A percentile compares a stretch with the other conserved stretches of the same genome.
Conservation (phyloP, 208 protist genomes). For the Crithidia acanthocephali region DNA sequence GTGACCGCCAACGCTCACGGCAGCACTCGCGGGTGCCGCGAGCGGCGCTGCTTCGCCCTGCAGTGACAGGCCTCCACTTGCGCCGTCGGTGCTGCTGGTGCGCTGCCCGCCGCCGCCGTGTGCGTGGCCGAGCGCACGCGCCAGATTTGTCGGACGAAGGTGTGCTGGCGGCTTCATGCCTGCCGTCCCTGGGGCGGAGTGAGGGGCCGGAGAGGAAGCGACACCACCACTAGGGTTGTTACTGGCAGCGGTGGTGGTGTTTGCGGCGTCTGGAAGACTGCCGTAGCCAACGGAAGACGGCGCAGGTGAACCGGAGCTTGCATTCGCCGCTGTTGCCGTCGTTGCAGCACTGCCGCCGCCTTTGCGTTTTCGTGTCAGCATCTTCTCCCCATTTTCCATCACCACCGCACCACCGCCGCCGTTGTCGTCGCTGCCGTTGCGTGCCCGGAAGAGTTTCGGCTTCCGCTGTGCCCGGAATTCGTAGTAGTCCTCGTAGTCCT, state of each 20-base stretch:
- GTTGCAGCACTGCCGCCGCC: neutral
- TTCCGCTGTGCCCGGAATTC: conserved; percentile 84
- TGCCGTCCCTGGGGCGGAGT: neutral
- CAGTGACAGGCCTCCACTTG: neutral
- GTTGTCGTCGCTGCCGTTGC: conserved; percentile 35
- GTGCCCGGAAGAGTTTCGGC: conserved; percentile 78
- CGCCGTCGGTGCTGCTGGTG: neutral
- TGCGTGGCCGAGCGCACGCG: conserved; percentile 27
- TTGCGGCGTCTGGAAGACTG: neutral
- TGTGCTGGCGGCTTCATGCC: conserved; percentile 13
- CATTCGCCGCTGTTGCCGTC: too few relatives aligned
- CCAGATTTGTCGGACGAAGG: conserved; percentile 21
- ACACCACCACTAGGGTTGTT: too few relatives aligned
- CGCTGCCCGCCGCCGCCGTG: neutral
- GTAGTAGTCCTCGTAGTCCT: conserved; percentile 92
- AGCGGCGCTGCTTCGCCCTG: conserved; percentile 28
- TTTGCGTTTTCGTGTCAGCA: conserved; percentile 39
- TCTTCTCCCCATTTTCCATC: conserved; percentile 42
- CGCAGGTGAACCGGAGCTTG: neutral
- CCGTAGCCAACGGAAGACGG: conserved; percentile 8
- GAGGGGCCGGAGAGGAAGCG: neutral
- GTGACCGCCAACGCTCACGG: neutral
- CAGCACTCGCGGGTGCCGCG: neutral
- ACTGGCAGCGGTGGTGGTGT: neutral
- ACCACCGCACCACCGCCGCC: conserved; percentile 29